These are phyloP conservation scores for Beauveria caledonica DNA, from an alignment of 2,329 filamentous ascomycete genomes.

Conservation along the genomic window DNA sequence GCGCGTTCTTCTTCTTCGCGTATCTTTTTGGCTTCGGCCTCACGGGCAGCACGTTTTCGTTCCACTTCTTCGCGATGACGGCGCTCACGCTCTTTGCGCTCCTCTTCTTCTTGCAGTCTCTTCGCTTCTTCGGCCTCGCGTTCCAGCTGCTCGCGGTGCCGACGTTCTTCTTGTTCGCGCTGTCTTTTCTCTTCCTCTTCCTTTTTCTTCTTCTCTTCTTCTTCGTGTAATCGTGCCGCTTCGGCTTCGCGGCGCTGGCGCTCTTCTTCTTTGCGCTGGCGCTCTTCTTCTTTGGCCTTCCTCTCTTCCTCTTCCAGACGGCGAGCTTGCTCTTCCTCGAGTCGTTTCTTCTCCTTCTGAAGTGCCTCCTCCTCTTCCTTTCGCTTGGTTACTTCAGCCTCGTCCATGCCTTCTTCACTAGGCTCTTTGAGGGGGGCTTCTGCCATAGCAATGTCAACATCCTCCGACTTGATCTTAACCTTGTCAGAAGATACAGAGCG, in stretches of 20 bases:
- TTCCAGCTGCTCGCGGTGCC: conserved; percentile 33
- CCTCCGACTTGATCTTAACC: conserved; percentile 51
- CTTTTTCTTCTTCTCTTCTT: conserved; percentile 15
- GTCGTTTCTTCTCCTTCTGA: conserved; percentile 13
- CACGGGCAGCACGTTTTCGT: conserved; percentile 39
- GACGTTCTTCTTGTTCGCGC: conserved; percentile 29
- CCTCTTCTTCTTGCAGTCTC: conserved; percentile 43
- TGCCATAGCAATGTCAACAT: conserved; percentile 47
- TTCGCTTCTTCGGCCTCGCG: conserved; percentile 42
- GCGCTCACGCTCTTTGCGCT: conserved; percentile 42
- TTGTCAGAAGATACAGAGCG: conserved; percentile 37
- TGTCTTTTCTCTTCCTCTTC: conserved; percentile 18
- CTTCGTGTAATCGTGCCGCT: conserved; percentile 17
- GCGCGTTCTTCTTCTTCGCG: conserved; percentile 47
- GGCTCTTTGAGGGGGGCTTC: conserved; percentile 30
- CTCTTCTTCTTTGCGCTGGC: conserved; percentile 17
- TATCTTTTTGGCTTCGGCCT: conserved; percentile 42
- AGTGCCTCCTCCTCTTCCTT: conserved; percentile 23
- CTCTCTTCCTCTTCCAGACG: conserved; percentile 25
- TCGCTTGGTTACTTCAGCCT: conserved; percentile 21
- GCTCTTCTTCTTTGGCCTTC: conserved; percentile 22
- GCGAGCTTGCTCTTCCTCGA: conserved; percentile 15
- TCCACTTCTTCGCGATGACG: conserved; percentile 39
- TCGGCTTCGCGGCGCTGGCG: conserved; percentile 17
- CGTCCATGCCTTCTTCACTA: conserved; percentile 25